phyloP scores from a whole-genome alignment of 805 yeast species.

The Ogataea glucozyma region DNA sequence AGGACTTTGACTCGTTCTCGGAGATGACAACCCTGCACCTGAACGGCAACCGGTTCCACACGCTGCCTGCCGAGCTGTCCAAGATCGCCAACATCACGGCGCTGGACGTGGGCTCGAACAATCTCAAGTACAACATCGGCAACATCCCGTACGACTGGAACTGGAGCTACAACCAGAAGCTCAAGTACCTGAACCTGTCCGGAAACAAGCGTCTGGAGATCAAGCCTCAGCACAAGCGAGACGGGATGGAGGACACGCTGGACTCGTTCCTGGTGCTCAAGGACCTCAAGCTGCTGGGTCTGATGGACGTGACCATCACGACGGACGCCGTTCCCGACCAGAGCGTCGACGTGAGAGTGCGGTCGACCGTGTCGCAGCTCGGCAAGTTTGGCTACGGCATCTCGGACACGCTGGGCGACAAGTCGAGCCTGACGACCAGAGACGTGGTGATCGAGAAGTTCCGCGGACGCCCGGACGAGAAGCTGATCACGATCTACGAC shows the following conservation, averaged over 20 bases:
- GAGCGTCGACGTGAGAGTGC: conserved; percentile 73
- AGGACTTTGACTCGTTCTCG: conserved; percentile 67
- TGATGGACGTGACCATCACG: conserved; percentile 94
- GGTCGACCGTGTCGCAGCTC: conserved; percentile 83
- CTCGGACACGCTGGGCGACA: conserved; percentile 78
- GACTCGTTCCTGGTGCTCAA: conserved; percentile 66
- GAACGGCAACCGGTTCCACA: conserved; percentile 81
- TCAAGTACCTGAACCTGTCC: conserved; percentile 82
- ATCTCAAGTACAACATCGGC: conserved; percentile 85
- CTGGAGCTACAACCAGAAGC: conserved; percentile 81
- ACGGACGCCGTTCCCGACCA: conserved; percentile 90
- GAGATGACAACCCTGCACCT: conserved; percentile 62
- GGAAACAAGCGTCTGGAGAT: conserved; percentile 93
- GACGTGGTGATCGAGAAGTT: conserved; percentile 88
- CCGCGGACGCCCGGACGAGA: conserved; percentile 81
- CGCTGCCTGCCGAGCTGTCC: conserved; percentile 86
- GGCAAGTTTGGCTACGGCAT: conserved; percentile 85
- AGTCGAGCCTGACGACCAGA: conserved; percentile 65
- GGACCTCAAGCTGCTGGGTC: conserved; percentile 70
- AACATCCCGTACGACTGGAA: conserved; percentile 98
- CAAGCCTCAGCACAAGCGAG: conserved; percentile 60
- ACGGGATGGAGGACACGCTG: conserved; percentile 61
- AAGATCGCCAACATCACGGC: conserved; percentile 62
- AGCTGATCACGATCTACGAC: conserved; percentile 79
- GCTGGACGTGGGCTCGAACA: conserved; percentile 89